Evolutionary conservation across 2,329 filamentous ascomycete species (phyloP).

Genomic region (Harringtonia aguacate): DNA sequence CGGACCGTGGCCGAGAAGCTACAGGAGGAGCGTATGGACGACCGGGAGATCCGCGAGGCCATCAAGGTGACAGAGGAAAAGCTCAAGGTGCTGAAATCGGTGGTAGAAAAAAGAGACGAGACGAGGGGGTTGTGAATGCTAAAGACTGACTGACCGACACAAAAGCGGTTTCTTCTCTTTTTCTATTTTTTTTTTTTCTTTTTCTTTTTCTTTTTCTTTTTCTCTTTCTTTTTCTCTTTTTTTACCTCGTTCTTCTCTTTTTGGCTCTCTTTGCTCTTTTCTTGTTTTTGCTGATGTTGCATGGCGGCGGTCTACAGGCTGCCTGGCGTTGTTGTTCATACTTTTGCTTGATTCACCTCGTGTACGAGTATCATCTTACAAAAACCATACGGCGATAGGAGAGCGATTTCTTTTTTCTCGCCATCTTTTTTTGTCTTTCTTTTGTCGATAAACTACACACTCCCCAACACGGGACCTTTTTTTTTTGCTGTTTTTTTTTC

Average conservation of each 20-base stretch:
- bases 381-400: too few relatives aligned
- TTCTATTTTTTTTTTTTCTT: neutral
- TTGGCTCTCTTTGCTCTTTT: neutral
- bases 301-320: too few relatives aligned
- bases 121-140: neutral
- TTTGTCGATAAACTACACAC: too few relatives aligned
- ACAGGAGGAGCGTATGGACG: slow-evolving; percentile 51
- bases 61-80: slow-evolving; percentile 82
- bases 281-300: neutral
- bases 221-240: neutral
- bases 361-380: too few relatives aligned
- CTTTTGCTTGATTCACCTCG: too few relatives aligned
- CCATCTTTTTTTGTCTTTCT: neutral
- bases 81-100: slow-evolving; percentile 63
- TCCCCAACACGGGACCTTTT: too few relatives aligned
- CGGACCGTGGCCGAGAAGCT: slow-evolving; percentile 50
- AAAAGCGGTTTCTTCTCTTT: neutral
- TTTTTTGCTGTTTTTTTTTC: neutral
- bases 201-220: neutral
- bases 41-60: slow-evolving; percentile 66
- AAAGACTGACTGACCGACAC: neutral
- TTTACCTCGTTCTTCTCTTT: neutral
- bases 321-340: neutral
- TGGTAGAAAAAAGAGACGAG: slow-evolving; percentile 36
- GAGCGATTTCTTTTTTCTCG: neutral